Base-by-base conservation (phyloP, 139 green algal species). In the Diplosphaera chodatii region DNA sequence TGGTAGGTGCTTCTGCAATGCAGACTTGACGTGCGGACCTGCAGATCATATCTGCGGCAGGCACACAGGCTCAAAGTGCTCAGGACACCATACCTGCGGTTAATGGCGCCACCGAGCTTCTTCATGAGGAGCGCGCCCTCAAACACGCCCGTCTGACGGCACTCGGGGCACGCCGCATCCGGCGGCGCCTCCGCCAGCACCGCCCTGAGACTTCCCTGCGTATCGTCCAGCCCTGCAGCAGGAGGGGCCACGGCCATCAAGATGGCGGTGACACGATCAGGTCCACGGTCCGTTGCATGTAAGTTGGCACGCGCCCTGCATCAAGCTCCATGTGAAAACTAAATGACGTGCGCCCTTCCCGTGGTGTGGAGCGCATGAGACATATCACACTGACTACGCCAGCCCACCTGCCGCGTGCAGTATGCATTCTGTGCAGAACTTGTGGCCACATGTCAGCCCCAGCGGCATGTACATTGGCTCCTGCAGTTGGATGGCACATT, bases 391-490 rank as follows among this genome's bases (percentile, higher is more conserved):
- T n/a, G n/a, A n/a, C n/a, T n/a, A n/a, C n/a, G n/a, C n/a, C n/a
- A n/a, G n/a, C n/a, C n/a, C 18, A 59, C 48, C 48, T 23, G 48
- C 48, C 3, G 48, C 48, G 16, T 59, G 48, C 48, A 85, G 68
- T 21, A 70, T 74, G 63, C 80, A 85, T 28, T 69, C 40, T 21
- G 66, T 56, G 66, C 81, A 86, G 33, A 82, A 79, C 70, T 82
- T 74, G 65, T 86, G 79, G 18, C 79, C 79, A 68, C 79, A 85
- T 20, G 40, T 25, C 29, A 85, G 72, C 25, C 79, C 79, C 18
- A 86, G 67, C 3, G 80, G 78, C 23, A 75, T 74, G 70, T 78
- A 86, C 70, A 86, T 70, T 0, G 73, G 37, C n/a, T 85, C 80
- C 73, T 78, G 66, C 73, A 73, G n/a, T n/a, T n/a, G n/a, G n/a